Conservation (phyloP, 2,329 filamentous ascomycete genomes). For the Celoporthe dispersa region DNA sequence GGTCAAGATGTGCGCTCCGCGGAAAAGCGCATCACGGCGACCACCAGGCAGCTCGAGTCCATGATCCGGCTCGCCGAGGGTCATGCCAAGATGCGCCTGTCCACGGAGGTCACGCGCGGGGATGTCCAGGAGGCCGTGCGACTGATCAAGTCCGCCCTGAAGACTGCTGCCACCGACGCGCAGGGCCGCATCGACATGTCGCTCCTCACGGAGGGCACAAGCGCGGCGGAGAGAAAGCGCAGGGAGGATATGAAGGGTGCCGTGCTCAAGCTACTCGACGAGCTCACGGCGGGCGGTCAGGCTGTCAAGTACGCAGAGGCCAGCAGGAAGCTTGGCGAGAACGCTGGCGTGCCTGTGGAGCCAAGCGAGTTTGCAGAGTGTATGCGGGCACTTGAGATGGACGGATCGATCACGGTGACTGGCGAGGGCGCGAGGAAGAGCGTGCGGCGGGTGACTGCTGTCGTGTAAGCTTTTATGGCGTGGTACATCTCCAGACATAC, state of each 20-base stretch:
- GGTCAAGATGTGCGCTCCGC: slow-evolving; percentile 84
- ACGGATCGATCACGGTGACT: slow-evolving; percentile 77
- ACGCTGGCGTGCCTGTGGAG: slow-evolving; percentile 73
- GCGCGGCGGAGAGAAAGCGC: slow-evolving; percentile 80
- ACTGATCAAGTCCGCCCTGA: slow-evolving; percentile 90
- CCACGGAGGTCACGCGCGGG: slow-evolving; percentile 71
- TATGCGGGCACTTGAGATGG: slow-evolving; percentile 78
- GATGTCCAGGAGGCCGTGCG: slow-evolving; percentile 92
- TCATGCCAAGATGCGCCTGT: slow-evolving; percentile 96
- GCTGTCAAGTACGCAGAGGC: slow-evolving; percentile 81
- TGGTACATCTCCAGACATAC: not conserved
- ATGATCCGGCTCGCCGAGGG: slow-evolving; percentile 98
- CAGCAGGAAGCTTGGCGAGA: slow-evolving; percentile 71
- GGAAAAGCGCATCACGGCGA: slow-evolving; percentile 96
- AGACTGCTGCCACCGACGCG: slow-evolving; percentile 94
- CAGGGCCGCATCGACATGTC: slow-evolving; percentile 97
- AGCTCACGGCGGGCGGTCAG: slow-evolving; percentile 71
- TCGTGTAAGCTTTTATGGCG: slow-evolving; percentile 39
- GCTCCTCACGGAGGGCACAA: slow-evolving; percentile 91
- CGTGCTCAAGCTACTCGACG: slow-evolving; percentile 75
- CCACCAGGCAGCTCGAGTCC: slow-evolving; percentile 92
- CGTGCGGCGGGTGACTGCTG: slow-evolving; percentile 73
- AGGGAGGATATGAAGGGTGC: slow-evolving; percentile 85
- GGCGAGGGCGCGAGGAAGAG: slow-evolving; percentile 85
- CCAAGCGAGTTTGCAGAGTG: slow-evolving; percentile 81